Evolutionary conservation across 768 basidiomycete species (phyloP), one percentile per base, ranked within the genome.

Genomic region (Amanita muscaria): DNA sequence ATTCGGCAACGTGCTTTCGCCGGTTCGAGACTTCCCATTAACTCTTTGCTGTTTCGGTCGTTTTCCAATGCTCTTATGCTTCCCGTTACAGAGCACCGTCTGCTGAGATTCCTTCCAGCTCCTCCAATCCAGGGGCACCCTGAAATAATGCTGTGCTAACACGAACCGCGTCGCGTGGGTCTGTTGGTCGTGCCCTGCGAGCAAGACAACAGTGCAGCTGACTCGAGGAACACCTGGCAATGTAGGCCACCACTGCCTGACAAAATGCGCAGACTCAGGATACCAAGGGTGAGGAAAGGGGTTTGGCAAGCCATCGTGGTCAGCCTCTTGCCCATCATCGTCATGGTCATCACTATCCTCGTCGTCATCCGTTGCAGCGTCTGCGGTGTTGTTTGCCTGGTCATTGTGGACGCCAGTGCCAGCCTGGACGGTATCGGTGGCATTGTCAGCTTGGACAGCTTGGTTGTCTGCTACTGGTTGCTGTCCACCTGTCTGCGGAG

Each of bases 191-290:
- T 82, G 80, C 9, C 72, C 67, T 0, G 80, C 76, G 3, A 84
- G 72, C 1, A 86, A 68, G 16, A 84, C 73, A 16, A 85, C 82
- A 0, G 83, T 83, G 53, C 81, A 84, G 59, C 81, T 83, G 7
- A 83, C 70, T 19, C 76, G 68, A 1, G 79, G 83, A 10, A 84
- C 73, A 1, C 69, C 66, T 0, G 77, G 70, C 3, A 85, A 60
- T 2, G 74, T 77, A 1, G 83, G 83, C 83, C 83, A 86, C 83
- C 83, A 86, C 49, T 86, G 83, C 9, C 83, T 75, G 4, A 86
- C 82, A 48, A 85, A 86, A 60, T 85, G 83, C 1, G 81, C 82
- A 40, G 73, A 76, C 54, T 84, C 83, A 11, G 82, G 80, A 49
- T 76, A 79, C 82, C 81, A 85, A 0, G 72, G 80, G 53, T 72